Base-by-base conservation (phyloP, 257 asterid genomes). In the Henckelia pumila region DNA sequence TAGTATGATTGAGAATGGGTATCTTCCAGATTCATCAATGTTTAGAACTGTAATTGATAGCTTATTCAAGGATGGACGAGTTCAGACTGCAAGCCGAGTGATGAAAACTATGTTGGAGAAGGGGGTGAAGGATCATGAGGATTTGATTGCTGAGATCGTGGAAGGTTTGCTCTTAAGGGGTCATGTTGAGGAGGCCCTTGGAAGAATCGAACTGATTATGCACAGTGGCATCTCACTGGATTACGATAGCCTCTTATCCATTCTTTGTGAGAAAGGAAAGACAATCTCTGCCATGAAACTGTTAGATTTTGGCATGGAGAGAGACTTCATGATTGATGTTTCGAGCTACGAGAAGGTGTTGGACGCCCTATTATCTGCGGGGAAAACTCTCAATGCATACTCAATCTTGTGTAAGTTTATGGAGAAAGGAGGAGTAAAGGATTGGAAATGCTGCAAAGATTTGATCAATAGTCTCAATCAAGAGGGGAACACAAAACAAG, bases 91-190 rank as follows among this genome's bases (percentile, higher is more conserved):
- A 7, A 93, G 97, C 66, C 81, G 96, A 32, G 97, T 90, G 70
- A 93, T 94, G 99, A 85, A 83, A 76, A 79, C 81, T 68, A 94
- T 94, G 99, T 59, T 91, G 80, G 97, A 91, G 76, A 94, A 87
- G 76, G 91, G 97, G 50, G 81, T 84, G 70, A 83, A 79, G 6
- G 95, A 88, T 64, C 88, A 91, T 65, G 75, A 79, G 73, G 95
- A 88, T 72, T 75, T 91, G 81, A 80, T 87, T 64, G 73, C 71
- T 53, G 84, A 89, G 73, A 84, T 94, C 49, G 56, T 87, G 79
- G 96, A 91, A 79, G 95, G 96, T 61, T 80, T 94, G 68, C 75
- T 91, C 1, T 66, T 81, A 86, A 86, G 97, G 82, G 97, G 97
- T 32, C 99, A 94, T 58, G 93, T 91, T 23, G 99, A 88, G 80